Base-by-base conservation (phyloP, 106 monocot species). In the Agapanthus africanus region DNA sequence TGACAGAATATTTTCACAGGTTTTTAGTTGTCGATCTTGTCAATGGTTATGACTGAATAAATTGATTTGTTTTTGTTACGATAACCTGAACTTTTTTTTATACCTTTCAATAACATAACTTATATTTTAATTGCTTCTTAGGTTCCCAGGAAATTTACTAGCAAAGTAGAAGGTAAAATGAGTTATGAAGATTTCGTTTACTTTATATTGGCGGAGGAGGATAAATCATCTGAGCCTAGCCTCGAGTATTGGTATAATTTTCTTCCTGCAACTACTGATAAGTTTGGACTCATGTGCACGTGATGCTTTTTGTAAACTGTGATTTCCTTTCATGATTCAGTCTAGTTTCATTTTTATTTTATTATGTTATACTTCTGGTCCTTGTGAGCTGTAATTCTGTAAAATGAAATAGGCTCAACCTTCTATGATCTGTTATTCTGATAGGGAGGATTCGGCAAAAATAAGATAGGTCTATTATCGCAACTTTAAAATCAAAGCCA, bases 141-240 rank as follows among this genome's bases (percentile, higher is more conserved):
- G 94, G 63, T 94, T 63, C 90, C 94, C 54, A 79, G 90, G 65
- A 94, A 86, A 44, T 94, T 94, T 51, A 94, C 84, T 40, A 88
- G 90, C 70, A 88, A 78, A 13, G 68, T 75, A 46, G 90, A 85
- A 79, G 94, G 94, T 22, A 94, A 91, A 79, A 91, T 94, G 94
- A 83, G 87, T 63, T 94, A 94, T 71, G 94, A 94, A 83, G 94
- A 94, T 75, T 94, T 94, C 79, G 94, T 94, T 66, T 91, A 91
- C 63, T 94, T 94, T 69, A 88, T 94, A 28, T 73, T 91, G 33
- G 70, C 94, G 11, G 94, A 94, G 73, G 94, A 94, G 44, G 90
- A 94, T 63, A 94, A 94, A 77, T 91, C 94, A 69, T 90, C 90
- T 54, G 90, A 87, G 40, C 85, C 94, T 68, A 94, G 94, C 69